phyloP scores from a whole-genome alignment of 2,329 filamentous ascomycete genomes.

The Thelonectria blattea region DNA sequence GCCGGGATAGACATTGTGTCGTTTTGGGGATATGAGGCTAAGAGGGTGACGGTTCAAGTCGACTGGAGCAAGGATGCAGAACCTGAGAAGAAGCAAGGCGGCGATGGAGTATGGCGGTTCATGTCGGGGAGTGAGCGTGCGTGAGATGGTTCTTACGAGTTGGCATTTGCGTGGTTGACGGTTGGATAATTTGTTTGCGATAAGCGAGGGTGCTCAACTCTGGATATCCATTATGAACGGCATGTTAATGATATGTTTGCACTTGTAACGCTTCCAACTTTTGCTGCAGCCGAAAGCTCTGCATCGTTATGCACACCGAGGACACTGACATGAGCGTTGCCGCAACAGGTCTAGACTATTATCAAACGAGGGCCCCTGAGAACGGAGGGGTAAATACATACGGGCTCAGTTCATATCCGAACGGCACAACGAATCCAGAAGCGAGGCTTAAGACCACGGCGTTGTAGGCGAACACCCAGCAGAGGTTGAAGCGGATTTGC shows the following conservation, averaged over 20 bases:
- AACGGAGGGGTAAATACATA: background rate
- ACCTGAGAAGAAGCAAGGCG: no score
- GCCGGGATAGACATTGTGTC: background rate
- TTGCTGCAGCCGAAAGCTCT: background rate
- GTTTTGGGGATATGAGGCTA: background rate
- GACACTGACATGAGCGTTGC: background rate
- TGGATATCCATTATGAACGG: no score
- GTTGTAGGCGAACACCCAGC: conserved; percentile 12
- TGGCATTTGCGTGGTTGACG: no score
- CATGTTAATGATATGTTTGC: no score
- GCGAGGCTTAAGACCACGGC: conserved; percentile 6
- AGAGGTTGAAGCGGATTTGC: conserved; percentile 8
- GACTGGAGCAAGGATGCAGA: background rate
- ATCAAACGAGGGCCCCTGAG: background rate
- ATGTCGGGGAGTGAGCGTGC: no score
- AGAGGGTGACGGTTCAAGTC: background rate
- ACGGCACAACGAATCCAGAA: conserved; percentile 1
- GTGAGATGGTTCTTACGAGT: no score
- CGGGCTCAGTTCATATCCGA: conserved; percentile 5
- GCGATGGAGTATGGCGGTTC: no score
- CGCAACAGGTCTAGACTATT: background rate
- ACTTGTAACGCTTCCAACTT: background rate
- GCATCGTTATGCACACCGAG: background rate
- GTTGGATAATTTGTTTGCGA: no score
- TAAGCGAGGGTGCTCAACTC: no score